Conservation (phyloP, 257 asterid genomes). For the Solanum verrucosum region DNA sequence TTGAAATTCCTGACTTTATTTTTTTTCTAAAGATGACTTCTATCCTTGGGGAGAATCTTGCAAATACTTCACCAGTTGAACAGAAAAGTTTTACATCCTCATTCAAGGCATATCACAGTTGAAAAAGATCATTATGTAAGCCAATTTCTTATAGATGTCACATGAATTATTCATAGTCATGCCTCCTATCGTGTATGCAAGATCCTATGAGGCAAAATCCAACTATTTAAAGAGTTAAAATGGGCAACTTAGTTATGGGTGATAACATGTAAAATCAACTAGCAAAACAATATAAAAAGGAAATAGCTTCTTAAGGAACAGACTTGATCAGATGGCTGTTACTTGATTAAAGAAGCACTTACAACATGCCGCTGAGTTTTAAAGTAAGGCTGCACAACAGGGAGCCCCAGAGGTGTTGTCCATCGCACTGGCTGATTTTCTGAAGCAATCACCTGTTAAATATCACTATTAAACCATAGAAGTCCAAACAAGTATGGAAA, state of each 20-base stretch:
- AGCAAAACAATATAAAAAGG: neutral
- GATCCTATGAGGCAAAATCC: neutral
- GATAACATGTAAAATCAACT: neutral
- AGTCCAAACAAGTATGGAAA: neutral
- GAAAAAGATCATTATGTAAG: neutral
- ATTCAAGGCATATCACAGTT: neutral
- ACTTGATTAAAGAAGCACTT: conserved; percentile 20
- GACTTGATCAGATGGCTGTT: neutral
- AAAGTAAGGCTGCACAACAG: conserved; percentile 92
- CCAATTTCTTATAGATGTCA: neutral
- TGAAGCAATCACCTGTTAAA: conserved; percentile 70
- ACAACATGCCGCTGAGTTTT: conserved; percentile 71
- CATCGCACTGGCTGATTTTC: conserved; percentile 82
- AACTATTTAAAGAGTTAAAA: neutral
- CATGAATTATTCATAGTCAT: neutral
- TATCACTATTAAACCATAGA: neutral
- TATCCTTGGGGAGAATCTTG: neutral
- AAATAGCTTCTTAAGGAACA: neutral
- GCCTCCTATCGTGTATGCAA: neutral
- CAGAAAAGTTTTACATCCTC: neutral
- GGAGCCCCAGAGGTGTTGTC: conserved; percentile 98
- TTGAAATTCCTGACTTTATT: neutral
- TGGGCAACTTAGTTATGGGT: neutral
- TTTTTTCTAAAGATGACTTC: neutral
- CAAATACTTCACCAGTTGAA: neutral